Base-by-base conservation (phyloP, 164 flowering plant species). In the Brasenia schreberi region DNA sequence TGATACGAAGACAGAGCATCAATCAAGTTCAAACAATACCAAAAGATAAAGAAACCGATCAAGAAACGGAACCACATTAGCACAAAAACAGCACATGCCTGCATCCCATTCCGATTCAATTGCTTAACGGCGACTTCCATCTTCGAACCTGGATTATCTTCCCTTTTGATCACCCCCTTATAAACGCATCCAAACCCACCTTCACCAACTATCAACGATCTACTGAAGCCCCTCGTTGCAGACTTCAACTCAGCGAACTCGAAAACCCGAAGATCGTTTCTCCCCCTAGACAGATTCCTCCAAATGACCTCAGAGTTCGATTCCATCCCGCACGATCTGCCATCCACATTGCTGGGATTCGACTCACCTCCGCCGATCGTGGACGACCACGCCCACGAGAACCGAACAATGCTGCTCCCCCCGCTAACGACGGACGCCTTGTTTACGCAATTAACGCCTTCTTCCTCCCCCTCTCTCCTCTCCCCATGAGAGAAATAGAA, bases 141-240 rank as follows among this genome's bases (percentile, higher is more conserved):
- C 73, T 74, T 78, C 5, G 60, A 17, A 62, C 67, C 70, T 59
- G 58, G 45, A 49, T 65, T 69, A 60, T 66, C 81, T 16, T 70
- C 52, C 65, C 78, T 72, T 65, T 64, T 70, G 64, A 91, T 80
- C 61, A 78, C 82, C 0, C 90, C 98, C 80, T 80, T 77, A 64
- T 81, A 92, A 16, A 92, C 98, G 65, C 85, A 85, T 0, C 98
- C 98, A 69, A 90, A 93, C 5, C 98, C 98, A 6, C 98, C 98
- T 66, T 93, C 98, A 0, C 98, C 98, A 18, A 93, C 81, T 81
- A 93, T 67, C 63, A 84, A 65, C 4, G 69, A 72, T 33, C 97
- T 72, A 66, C 85, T 88, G 71, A 93, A 93, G 64, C 94, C 92
- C 19, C 86, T 72, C 6, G 96, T 93, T 5, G 96, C 98, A 18